Evolutionary conservation across 2,329 filamentous ascomycete genomes (phyloP), one percentile per base, ranked within the genome.

Genomic region (Fusarium mangiferae): DNA sequence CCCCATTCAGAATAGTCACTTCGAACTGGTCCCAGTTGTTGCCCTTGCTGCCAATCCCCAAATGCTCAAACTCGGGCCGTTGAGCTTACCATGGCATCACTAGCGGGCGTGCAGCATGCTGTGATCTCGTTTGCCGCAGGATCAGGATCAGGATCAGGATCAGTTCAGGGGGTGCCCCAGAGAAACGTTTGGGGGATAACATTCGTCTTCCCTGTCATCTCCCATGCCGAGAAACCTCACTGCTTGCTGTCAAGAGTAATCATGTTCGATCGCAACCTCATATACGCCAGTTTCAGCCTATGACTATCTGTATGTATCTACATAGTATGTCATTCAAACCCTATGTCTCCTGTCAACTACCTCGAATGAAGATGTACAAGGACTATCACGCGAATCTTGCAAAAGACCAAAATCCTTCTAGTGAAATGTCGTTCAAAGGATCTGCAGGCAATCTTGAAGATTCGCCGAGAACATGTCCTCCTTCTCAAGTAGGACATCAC

Each of bases 101-200:
- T 65, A 64, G 71, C 46, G 55, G 66, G 71, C 45, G 62, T 72
- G 62, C 38, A 41, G 63, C 67, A 48, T 64, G 51, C 55, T 74
- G 71, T 74, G 70, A 74, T 74, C 71, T 56, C 45, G 62, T 64
- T 74, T 74, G 71, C 71, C 71, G 71, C 67, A 72, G 67, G 58
- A 64, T 63, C 62, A 62, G 66, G 54, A 70, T 63, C 62, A 62
- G 66, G 54, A 70, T 62, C 60, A 63, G 67, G 66, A 62, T 62
- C 62, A 66, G 42, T 57, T 66, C 60, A 71, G 70, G 71, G 71
- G 59, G 70, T 72, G 55, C 35, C 55, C 38, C 35, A 45, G 59
- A 70, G 44, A 33, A 71, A 64, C 51, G 30, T 44, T 68, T 63
- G 49, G 36, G 48, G 58, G 54, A 68, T 64, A 48, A 30, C 30